Evolutionary conservation across 73 alveolate genomes (phyloP).

Genomic region (Tetrahymena borealis): DNA sequence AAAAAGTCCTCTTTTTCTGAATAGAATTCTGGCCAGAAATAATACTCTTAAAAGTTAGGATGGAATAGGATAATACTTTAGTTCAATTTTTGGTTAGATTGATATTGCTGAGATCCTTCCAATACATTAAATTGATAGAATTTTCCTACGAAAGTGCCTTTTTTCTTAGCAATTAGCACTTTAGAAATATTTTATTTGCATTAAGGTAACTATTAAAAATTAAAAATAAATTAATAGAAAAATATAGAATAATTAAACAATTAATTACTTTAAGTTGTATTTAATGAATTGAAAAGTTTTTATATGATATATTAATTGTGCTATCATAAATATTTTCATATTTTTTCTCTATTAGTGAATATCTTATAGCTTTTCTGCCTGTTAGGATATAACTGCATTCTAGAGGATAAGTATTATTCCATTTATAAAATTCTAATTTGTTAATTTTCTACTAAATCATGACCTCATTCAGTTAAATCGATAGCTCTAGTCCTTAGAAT

Average conservation of each 20-base stretch:
- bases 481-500: neutral
- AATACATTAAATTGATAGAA: neutral
- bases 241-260: neutral
- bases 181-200: neutral
- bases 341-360: neutral
- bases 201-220: neutral
- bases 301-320: neutral
- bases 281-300: neutral
- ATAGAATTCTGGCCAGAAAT: neutral
- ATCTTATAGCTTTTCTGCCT: neutral
- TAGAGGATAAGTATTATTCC: neutral
- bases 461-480: neutral
- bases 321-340: neutral
- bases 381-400: neutral
- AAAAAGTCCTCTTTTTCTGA: neutral
- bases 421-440: neutral
- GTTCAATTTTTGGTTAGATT: neutral
- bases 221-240: neutral
- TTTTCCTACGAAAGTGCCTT: neutral
- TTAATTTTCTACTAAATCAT: neutral
- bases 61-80: neutral
- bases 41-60: neutral
- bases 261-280: neutral
- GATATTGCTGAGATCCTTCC: neutral
- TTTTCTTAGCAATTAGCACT: neutral